phyloP scores from a whole-genome alignment of 768 basidiomycete species.

The Ephemerocybe angulata region DNA sequence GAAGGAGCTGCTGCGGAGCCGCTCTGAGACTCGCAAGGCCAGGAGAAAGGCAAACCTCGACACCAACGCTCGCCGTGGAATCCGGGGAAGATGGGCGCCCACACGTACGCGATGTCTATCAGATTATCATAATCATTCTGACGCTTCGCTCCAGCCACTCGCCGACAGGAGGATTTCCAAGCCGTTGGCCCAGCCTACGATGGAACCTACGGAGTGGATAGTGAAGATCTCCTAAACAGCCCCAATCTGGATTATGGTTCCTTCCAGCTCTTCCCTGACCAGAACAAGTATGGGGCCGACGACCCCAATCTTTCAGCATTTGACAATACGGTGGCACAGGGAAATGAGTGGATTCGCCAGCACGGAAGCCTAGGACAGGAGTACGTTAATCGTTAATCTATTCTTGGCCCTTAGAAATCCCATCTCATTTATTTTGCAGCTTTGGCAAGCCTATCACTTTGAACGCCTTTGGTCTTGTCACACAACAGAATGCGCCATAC shows the following conservation, averaged over 20 bases:
- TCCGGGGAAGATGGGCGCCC: conserved; percentile 60
- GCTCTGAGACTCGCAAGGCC: conserved; percentile 46
- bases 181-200: conserved; percentile 51
- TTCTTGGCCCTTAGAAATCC: no score
- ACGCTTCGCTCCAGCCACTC: conserved; percentile 35
- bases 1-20: conserved; percentile 43
- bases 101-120: conserved; percentile 36
- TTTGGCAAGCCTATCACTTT: conserved; percentile 52
- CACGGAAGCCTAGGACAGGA: conserved; percentile 42
- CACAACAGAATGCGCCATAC: conserved; percentile 44
- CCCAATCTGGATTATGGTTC: conserved; percentile 54
- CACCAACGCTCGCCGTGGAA: conserved; percentile 34
- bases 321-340: conserved; percentile 49
- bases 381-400: conserved; percentile 31
- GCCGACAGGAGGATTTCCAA: conserved; percentile 38
- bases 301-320: conserved; percentile 50
- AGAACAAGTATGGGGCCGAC: conserved; percentile 46
- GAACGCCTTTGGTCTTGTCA: conserved; percentile 61
- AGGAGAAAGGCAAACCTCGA: conserved; percentile 32
- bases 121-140: background rate
- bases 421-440: conserved; percentile 32
- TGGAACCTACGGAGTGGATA: conserved; percentile 64
- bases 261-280: conserved; percentile 70
- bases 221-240: conserved; percentile 58
- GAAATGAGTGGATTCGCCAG: conserved; percentile 50